phyloP scores from a whole-genome alignment of 2,329 filamentous ascomycete genomes.

The Gliomastix tumulicola region DNA sequence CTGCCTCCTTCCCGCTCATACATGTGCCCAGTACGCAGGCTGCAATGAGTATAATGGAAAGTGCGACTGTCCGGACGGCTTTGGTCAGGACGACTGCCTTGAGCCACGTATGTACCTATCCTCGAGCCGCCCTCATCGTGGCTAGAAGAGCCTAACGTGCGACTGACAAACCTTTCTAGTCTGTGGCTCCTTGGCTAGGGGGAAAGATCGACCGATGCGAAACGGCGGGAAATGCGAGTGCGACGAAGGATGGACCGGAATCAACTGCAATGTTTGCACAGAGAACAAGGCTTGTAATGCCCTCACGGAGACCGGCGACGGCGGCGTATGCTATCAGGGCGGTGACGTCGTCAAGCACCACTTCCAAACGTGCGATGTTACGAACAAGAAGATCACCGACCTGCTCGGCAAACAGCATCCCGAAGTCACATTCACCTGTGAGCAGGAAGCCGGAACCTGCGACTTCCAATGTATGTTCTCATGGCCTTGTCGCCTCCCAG shows the following conservation, averaged over 20 bases:
- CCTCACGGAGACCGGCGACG: constrained; percentile 75
- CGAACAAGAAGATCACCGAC: constrained; percentile 87
- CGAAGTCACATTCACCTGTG: constrained; percentile 91
- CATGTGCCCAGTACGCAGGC: constrained; percentile 81
- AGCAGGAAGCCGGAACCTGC: constrained; percentile 66
- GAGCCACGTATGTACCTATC: constrained; percentile 66
- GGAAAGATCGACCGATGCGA: constrained; percentile 70
- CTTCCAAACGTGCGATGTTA: constrained; percentile 96
- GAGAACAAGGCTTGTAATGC: constrained; percentile 77
- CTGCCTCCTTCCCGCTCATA: constrained; percentile 88
- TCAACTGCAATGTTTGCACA: constrained; percentile 97
- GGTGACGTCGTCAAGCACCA: constrained; percentile 90
- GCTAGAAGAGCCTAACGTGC: background rate
- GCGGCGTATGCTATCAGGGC: constrained; percentile 85
- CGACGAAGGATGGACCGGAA: constrained; percentile 88
- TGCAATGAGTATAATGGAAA: constrained; percentile 90
- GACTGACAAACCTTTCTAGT: constrained; percentile 31
- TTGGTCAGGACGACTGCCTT: constrained; percentile 90
- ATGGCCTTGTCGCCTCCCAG: no score
- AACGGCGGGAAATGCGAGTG: constrained; percentile 72
- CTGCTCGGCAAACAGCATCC: constrained; percentile 79
- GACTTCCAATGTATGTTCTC: constrained; percentile 83
- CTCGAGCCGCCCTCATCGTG: background rate
- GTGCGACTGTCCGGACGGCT: constrained; percentile 86
- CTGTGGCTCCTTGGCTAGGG: constrained; percentile 81